Conservation (phyloP, 23 red algal genomes). For the Gracilariopsis chorda region DNA sequence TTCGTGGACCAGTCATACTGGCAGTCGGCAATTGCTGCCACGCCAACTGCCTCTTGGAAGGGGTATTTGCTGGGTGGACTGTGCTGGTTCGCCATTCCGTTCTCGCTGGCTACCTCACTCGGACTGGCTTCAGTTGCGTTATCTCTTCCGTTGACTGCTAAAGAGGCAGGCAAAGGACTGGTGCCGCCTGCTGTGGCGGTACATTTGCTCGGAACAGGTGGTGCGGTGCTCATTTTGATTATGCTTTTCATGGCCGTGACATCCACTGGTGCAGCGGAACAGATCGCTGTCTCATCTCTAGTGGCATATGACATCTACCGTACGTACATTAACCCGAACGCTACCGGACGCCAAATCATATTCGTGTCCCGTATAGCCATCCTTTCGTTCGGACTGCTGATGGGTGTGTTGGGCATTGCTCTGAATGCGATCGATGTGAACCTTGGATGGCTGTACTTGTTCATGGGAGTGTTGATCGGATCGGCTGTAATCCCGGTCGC, state of each 20-base stretch:
- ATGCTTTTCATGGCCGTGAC: slow-evolving; percentile 93
- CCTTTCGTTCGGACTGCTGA: slow-evolving; percentile 66
- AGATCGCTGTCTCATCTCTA: slow-evolving; percentile 72
- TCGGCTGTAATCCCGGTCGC: slow-evolving; percentile 76
- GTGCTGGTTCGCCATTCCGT: slow-evolving; percentile 89
- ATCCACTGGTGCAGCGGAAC: slow-evolving; percentile 76
- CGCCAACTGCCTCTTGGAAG: slow-evolving; percentile 69
- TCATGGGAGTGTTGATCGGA: slow-evolving; percentile 82
- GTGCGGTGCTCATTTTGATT: slow-evolving; percentile 65
- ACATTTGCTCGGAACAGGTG: slow-evolving; percentile 64
- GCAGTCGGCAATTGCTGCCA: slow-evolving; percentile 83
- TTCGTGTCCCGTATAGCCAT: slow-evolving; percentile 70
- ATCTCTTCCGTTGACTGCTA: slow-evolving; percentile 36
- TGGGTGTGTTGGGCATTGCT: slow-evolving; percentile 73
- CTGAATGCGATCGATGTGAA: slow-evolving; percentile 70
- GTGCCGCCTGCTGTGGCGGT: slow-evolving; percentile 74
- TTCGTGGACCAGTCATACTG: slow-evolving; percentile 78
- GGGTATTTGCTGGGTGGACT: slow-evolving; percentile 80
- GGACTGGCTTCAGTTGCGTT: slow-evolving; percentile 72
- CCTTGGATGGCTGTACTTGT: slow-evolving; percentile 70
- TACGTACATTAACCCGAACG: slow-evolving; percentile 68
- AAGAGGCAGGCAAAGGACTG: slow-evolving; percentile 45
- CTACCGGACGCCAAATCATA: slow-evolving; percentile 58
- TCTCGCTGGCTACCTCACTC: slow-evolving; percentile 75
- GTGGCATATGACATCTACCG: slow-evolving; percentile 81